Base-by-base conservation (phyloP, 2,329 filamentous ascomycete genomes). In the Dactylellina haptotyla region DNA sequence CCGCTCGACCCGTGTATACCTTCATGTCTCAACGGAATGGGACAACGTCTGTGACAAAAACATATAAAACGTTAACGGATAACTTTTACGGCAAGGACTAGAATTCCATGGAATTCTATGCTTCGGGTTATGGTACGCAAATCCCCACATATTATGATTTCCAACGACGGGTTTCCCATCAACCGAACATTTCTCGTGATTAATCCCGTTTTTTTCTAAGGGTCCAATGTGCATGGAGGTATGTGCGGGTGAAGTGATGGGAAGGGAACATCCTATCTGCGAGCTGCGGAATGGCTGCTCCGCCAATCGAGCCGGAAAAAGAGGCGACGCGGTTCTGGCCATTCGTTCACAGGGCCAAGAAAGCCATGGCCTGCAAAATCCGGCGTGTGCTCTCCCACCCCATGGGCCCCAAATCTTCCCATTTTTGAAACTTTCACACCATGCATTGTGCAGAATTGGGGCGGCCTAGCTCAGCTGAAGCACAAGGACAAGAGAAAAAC, bases 251-350 rank as follows among this genome's bases (percentile, higher is more conserved):
- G 58, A 62, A 61, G 37, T 45, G 41, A 23, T n/a, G 41, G 16
- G 41, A n/a, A n/a, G n/a, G n/a, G n/a, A n/a, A 20, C 6, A 8
- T 43, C 4, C 25, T 25, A 48, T 9, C 23, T 25, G 45, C 45
- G 10, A 34, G 28, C 39, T 53, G 30, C 51, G 30, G 43, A 23
- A 51, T 58, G 53, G 53, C 62, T 39, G 28, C 28, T 50, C 51
- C 51, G 51, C 51, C 62, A 64, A 56, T 56, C 61, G 51, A 56
- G 20, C 61, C 61, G 61, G 30, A n/a, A 32, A 50, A 32, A 32
- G 50, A 32, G 28, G 41, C 30, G 39, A 23, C 26, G 28, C 50
- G 18, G 61, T 45, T 59, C 53, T 59, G 37, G 53, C 63, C 63
- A 20, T 34, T 37, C 16, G 53, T 45, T 45, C 9, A 32, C 30